These are phyloP conservation scores for Xylariaceae sp. DNA, from an alignment of 2,329 filamentous ascomycete species.

Conservation along the genomic window DNA sequence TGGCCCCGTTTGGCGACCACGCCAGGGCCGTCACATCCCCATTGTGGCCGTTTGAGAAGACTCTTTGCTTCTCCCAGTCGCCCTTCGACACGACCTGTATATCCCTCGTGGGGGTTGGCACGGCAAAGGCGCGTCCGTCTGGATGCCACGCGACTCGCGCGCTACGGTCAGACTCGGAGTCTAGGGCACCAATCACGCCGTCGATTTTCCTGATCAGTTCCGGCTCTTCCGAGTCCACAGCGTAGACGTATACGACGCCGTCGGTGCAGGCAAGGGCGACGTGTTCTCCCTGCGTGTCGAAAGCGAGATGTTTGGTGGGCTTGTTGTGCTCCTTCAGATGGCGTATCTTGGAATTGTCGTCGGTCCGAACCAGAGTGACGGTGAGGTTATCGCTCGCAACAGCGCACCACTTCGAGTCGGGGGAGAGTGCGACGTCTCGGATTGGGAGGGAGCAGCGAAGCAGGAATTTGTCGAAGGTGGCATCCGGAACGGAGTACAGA, in stretches of 20 bases:
- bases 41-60: constrained; percentile 71
- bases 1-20: constrained; percentile 91
- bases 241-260: constrained; percentile 86
- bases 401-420: constrained; percentile 79
- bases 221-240: constrained; percentile 67
- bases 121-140: constrained; percentile 83
- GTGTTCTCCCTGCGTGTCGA: constrained; percentile 71
- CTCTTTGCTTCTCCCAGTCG: constrained; percentile 81
- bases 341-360: constrained; percentile 68
- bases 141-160: constrained; percentile 84
- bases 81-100: constrained; percentile 80
- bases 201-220: constrained; percentile 78
- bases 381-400: constrained; percentile 94
- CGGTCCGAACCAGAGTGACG: constrained; percentile 79
- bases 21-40: constrained; percentile 78
- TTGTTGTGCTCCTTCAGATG: constrained; percentile 77
- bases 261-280: constrained; percentile 81
- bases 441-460: constrained; percentile 79
- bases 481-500: constrained; percentile 73
- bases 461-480: constrained; percentile 72
- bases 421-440: constrained; percentile 75
- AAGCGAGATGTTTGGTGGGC: constrained; percentile 85
- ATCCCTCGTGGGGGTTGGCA: constrained; percentile 72
- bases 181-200: constrained; percentile 71
- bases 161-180: constrained; percentile 68